Conservation (phyloP, 148 eudicot genomes). For the Vaccinium macrocarpon region DNA sequence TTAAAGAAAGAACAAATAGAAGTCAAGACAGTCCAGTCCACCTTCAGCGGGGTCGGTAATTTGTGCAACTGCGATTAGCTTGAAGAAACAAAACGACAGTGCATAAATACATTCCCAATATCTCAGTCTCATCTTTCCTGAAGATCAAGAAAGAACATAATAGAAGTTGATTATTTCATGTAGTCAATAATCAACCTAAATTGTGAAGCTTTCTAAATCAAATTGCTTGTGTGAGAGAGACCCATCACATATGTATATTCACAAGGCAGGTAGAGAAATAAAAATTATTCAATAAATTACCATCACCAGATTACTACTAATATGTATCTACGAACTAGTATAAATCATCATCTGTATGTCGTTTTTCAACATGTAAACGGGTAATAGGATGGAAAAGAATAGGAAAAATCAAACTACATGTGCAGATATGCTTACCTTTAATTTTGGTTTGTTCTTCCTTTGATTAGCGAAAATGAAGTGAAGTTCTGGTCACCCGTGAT, state of each 20-base stretch:
- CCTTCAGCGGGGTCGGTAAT: slow-evolving; percentile 63
- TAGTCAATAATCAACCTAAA: neutral
- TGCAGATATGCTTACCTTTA: neutral
- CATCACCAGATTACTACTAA: neutral
- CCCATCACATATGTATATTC: neutral
- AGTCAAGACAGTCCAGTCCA: slow-evolving; percentile 8
- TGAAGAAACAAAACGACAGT: slow-evolving; percentile 25
- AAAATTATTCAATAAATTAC: neutral
- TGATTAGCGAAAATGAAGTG: neutral
- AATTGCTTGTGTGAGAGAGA: neutral
- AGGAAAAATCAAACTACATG: neutral
- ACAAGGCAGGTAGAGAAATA: neutral
- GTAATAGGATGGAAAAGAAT: neutral
- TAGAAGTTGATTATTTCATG: neutral
- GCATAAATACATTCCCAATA: slow-evolving; percentile 15
- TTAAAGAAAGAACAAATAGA: neutral
- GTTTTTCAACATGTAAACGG: neutral
- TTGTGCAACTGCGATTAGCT: slow-evolving; percentile 31
- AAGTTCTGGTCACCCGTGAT: too few species aligned
- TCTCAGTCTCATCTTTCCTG: slow-evolving; percentile 21
- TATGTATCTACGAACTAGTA: neutral
- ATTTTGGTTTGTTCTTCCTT: neutral
- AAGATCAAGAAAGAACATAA: neutral
- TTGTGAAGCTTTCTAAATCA: neutral
- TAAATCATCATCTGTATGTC: neutral